Conservation (phyloP, 2,329 filamentous ascomycete species). For the Xylaria sp. region DNA sequence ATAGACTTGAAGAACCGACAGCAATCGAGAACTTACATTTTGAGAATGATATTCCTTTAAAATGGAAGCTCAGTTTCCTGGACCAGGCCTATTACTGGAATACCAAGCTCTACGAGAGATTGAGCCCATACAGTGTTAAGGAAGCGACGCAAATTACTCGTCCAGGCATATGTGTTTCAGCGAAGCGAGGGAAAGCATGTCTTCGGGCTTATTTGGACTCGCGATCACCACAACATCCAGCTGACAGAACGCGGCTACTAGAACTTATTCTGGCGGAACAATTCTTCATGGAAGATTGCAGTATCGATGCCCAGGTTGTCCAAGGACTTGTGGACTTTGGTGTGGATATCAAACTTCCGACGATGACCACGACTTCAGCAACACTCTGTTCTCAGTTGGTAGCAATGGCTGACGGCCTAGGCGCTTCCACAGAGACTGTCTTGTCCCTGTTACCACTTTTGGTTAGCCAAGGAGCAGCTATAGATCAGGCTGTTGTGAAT, state of each 20-base stretch:
- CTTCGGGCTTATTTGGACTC: constrained; percentile 2
- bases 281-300: neutral
- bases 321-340: neutral
- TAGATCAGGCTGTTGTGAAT: neutral
- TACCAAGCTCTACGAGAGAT: neutral
- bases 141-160: neutral
- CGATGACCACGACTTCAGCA: neutral
- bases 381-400: neutral
- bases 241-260: neutral
- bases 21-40: no score
- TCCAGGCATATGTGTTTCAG: constrained; percentile 1
- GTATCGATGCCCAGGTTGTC: neutral
- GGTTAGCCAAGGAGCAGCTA: neutral
- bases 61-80: neutral
- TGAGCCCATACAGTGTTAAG: neutral
- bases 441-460: neutral
- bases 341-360: neutral
- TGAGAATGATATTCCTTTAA: neutral
- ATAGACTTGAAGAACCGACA: no score
- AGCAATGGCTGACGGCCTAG: neutral
- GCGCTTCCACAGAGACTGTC: neutral
- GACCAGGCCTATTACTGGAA: neutral
- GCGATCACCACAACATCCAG: neutral
- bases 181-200: neutral
- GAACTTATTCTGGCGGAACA: neutral